Percentiles rank a stretch among this genome's conserved stretches.
phyloP scores from a whole-genome alignment of 106 monocot genomes.

The Dioscorea dumetorum region DNA sequence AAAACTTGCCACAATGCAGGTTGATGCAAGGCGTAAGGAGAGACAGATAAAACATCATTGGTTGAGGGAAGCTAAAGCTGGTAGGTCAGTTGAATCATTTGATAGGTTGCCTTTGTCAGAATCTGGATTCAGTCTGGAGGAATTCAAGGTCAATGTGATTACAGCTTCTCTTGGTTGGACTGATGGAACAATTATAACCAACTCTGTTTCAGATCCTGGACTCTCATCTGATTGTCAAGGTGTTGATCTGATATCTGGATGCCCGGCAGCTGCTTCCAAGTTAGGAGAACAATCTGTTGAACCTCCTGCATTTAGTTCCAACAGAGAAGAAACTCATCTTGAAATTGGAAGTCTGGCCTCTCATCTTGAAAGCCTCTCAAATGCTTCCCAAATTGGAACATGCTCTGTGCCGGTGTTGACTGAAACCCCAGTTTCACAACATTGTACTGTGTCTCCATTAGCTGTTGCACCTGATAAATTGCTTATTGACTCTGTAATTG shows the following conservation, averaged over 20 bases:
- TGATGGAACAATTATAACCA: not conserved
- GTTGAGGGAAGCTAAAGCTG: constrained; percentile 44
- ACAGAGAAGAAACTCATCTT: no score
- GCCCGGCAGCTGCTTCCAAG: not conserved
- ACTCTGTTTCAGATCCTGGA: no score
- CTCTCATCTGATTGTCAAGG: not conserved
- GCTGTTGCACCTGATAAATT: not conserved
- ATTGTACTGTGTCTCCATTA: not conserved
- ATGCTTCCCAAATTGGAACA: not conserved
- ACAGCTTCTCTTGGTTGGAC: constrained; percentile 8
- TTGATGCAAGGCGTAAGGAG: constrained; percentile 30
- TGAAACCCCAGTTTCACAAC: constrained; percentile 10
- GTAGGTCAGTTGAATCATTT: constrained; percentile 33
- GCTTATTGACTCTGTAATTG: not conserved
- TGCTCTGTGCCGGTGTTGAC: not conserved
- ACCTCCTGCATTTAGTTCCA: not conserved
- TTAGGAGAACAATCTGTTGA: constrained; percentile 7
- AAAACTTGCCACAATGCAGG: constrained; percentile 32
- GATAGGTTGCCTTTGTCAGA: constrained; percentile 43
- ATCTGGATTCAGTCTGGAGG: constrained; percentile 34
- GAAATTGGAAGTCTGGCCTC: no score
- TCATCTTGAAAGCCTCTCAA: not conserved
- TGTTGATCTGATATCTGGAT: not conserved
- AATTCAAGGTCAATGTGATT: constrained; percentile 13
- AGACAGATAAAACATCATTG: constrained; percentile 29